These are phyloP conservation scores for Begonia loranthoides DNA, from an alignment of 306 rosid genomes.

Conservation along the genomic window DNA sequence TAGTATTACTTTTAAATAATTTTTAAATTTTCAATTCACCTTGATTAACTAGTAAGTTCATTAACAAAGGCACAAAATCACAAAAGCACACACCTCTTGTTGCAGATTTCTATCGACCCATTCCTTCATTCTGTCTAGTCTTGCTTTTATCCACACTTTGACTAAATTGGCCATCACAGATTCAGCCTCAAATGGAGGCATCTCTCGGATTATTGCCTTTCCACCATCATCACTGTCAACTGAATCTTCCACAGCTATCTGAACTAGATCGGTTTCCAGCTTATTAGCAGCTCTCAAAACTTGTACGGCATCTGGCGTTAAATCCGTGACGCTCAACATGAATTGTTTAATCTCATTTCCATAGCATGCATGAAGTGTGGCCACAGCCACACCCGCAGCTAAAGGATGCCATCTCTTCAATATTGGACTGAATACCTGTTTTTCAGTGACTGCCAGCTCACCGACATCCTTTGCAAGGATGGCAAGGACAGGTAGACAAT, in stretches of 20 bases:
- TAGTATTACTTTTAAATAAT: too few relatives aligned
- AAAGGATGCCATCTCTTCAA: slow-evolving; percentile 92
- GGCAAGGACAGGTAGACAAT: slow-evolving; percentile 78
- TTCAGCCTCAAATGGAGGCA: slow-evolving; percentile 98
- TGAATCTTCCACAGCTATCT: slow-evolving; percentile 87
- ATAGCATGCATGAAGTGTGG: slow-evolving; percentile 89
- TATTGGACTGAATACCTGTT: slow-evolving; percentile 79
- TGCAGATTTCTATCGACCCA: slow-evolving; percentile 92
- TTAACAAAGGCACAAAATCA: too few relatives aligned
- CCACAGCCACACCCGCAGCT: slow-evolving; percentile 94
- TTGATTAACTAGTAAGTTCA: too few relatives aligned
- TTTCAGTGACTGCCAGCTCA: slow-evolving; percentile 73
- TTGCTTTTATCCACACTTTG: slow-evolving; percentile 75
- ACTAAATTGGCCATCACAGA: slow-evolving; percentile 86
- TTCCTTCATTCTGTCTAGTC: slow-evolving; percentile 80
- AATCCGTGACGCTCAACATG: slow-evolving; percentile 57
- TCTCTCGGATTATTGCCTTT: slow-evolving; percentile 95
- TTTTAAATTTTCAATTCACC: too few relatives aligned
- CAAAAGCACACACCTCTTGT: slow-evolving; percentile 66
- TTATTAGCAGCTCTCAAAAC: slow-evolving; percentile 90
- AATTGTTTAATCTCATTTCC: slow-evolving; percentile 88
- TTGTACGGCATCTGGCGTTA: slow-evolving; percentile 95
- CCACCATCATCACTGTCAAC: slow-evolving; percentile 98
- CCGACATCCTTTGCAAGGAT: slow-evolving; percentile 95
- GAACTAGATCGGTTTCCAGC: slow-evolving; percentile 97